Evolutionary conservation across 768 basidiomycete species (phyloP).

Genomic region (Austroboletus festivus): DNA sequence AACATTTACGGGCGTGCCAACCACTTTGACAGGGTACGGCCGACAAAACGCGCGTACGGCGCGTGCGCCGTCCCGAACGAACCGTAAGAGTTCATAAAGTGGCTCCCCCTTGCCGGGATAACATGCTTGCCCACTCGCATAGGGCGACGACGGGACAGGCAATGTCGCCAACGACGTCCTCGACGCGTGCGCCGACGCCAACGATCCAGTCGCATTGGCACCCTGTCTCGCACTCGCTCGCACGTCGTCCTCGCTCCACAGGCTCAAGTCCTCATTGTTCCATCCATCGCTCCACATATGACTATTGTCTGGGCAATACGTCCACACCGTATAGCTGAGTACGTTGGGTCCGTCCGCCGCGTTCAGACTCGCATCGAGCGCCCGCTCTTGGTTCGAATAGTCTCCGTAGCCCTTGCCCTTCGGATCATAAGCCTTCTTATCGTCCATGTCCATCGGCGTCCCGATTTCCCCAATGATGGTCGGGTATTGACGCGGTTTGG

Average conservation of each 20-base stretch:
- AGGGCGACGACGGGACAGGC: conserved; percentile 16
- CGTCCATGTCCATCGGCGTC: conserved; percentile 92
- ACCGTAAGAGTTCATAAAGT: conserved; percentile 38
- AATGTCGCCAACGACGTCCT: conserved; percentile 20
- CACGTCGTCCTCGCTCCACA: conserved; percentile 82
- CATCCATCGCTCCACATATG: conserved; percentile 95
- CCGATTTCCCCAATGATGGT: conserved; percentile 96
- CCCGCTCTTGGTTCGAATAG: conserved; percentile 72
- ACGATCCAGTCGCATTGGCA: neutral
- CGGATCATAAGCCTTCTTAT: conserved; percentile 73
- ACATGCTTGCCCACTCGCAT: neutral
- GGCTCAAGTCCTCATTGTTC: conserved; percentile 93
- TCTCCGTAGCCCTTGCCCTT: conserved; percentile 55
- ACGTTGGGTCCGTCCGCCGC: conserved; percentile 73
- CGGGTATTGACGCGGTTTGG: conserved; percentile 49
- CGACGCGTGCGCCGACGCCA: conserved; percentile 15
- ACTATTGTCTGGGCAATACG: conserved; percentile 76
- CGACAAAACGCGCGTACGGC: conserved; percentile 82
- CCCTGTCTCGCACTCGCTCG: neutral
- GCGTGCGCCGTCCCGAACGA: conserved; percentile 83
- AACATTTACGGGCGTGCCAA: conserved; percentile 64
- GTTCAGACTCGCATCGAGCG: conserved; percentile 82
- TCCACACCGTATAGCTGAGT: conserved; percentile 85
- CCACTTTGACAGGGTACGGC: conserved; percentile 74
- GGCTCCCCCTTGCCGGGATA: neutral